Evolutionary conservation across 169 alveolate species (phyloP).

Genomic region (Miamiensis avidus): DNA sequence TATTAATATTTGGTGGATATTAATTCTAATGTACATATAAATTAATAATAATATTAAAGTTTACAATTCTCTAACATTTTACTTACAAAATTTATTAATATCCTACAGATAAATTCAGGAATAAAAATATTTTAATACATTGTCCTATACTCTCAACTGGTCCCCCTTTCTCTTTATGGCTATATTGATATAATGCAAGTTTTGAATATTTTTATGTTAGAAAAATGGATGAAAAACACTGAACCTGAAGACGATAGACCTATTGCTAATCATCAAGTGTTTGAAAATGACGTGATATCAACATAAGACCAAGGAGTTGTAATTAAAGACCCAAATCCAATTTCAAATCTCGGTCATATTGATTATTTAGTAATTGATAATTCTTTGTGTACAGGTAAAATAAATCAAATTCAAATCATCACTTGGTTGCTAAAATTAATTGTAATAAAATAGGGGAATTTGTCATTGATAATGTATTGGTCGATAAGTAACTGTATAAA

Average conservation of each 20-base stretch:
- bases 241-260: conserved; percentile 20
- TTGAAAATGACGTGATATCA: background rate
- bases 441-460: background rate
- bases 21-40: background rate
- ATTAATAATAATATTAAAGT: background rate
- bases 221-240: conserved; percentile 43
- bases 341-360: conserved; percentile 67
- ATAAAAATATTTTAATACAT: conserved; percentile 5
- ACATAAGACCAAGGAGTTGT: conserved; percentile 12
- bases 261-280: background rate
- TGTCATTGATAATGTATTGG: background rate
- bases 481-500: too few relatives aligned
- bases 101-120: background rate
- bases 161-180: conserved; percentile 65
- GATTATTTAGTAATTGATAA: conserved; percentile 60
- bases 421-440: too few relatives aligned
- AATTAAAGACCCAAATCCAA: conserved; percentile 40
- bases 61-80: background rate
- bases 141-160: conserved; percentile 25
- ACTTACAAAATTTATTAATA: too few relatives aligned
- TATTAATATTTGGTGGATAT: background rate
- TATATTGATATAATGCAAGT: conserved; percentile 48
- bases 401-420: too few relatives aligned
- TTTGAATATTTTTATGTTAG: conserved; percentile 39
- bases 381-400: background rate